Conservation (phyloP, 805 yeast genomes). For the Pichia nanzhaoensis region DNA sequence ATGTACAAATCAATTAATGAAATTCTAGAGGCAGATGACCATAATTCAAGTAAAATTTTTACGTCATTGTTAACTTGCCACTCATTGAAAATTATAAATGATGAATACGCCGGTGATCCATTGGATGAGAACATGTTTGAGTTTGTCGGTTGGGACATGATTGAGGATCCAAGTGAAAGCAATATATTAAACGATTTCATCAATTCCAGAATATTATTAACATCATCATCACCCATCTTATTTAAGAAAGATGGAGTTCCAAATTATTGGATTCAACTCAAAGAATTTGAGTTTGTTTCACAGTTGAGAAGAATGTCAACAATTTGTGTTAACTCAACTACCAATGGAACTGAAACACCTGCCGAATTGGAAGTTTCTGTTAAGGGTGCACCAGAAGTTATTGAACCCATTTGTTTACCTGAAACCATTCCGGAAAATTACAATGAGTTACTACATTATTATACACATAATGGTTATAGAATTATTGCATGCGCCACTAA, state of each 20-base stretch:
- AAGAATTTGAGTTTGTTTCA: conserved; percentile 78
- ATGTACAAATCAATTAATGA: conserved; percentile 14
- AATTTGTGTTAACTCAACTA: conserved; percentile 42
- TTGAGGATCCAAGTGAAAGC: conserved; percentile 53
- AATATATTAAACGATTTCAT: conserved; percentile 17
- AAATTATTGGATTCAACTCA: conserved; percentile 30
- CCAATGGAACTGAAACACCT: conserved; percentile 16
- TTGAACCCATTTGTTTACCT: conserved; percentile 67
- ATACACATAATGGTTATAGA: conserved; percentile 91
- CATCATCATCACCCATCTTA: conserved; percentile 38
- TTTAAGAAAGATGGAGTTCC: conserved; percentile 30
- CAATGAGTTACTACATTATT: conserved; percentile 65
- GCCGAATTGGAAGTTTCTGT: conserved; percentile 45
- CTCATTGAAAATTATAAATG: conserved; percentile 73
- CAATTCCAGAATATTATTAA: conserved; percentile 32
- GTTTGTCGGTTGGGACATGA: conserved; percentile 71
- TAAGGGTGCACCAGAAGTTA: conserved; percentile 97
- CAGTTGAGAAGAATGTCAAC: conserved; percentile 88
- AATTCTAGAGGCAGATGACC: conserved; percentile 11
- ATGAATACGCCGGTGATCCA: conserved; percentile 86
- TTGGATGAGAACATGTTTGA: conserved; percentile 89
- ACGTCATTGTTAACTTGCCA: conserved; percentile 73
- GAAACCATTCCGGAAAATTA: conserved; percentile 68
- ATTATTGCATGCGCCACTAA: conserved; percentile 89
- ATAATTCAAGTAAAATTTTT: conserved; percentile 21